Base-by-base conservation (phyloP, 176 grass and related monocot genomes). In the Zizania latifolia region DNA sequence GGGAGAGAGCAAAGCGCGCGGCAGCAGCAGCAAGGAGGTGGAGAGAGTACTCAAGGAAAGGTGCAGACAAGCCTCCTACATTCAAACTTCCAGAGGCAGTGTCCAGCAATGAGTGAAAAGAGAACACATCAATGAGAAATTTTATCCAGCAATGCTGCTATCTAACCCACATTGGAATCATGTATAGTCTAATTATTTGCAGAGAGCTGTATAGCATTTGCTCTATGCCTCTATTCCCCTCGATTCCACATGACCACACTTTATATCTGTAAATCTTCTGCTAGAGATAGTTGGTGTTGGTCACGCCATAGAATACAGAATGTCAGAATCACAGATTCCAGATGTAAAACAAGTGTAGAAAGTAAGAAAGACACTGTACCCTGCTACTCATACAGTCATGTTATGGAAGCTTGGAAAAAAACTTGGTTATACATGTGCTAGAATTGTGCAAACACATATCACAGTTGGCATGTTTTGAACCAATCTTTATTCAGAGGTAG, bases 21-120 rank as follows among this genome's bases (percentile, higher is more conserved):
- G 95, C 95, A 0, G 91, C 75, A 7, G 95, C 95, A 4, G 86
- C 95, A 6, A 81, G 91, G 80, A 92, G 91, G 68, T 98, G 95
- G 95, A 86, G 95, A 79, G 95, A 98, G 72, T 98, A 90, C 87
- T 98, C 95, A 2, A 98, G 91, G 75, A 98, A 82, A 87, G 88
- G 95, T 7, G 64, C 84, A 1, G 95, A 94, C 82, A 86, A 66
- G 79, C 86, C 78, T 38, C 89, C 95, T 0, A 84, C 84, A 19
- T 88, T 86, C 75, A 92, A 90, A 71, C 95, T 98, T 86, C 89
- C 95, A 46, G 95, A 94, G 86, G 84, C 86, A 70, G 82, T 82
- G 41, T 73, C 95, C 50, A 84, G 23, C 50, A 89, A 86, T 61
- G 89, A 98, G 12, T 81, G 85, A 86, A 83, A 35, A 68, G 85